Conservation (phyloP, 495 filamentous ascomycete genomes). For the Talaromyces stipitatus region DNA sequence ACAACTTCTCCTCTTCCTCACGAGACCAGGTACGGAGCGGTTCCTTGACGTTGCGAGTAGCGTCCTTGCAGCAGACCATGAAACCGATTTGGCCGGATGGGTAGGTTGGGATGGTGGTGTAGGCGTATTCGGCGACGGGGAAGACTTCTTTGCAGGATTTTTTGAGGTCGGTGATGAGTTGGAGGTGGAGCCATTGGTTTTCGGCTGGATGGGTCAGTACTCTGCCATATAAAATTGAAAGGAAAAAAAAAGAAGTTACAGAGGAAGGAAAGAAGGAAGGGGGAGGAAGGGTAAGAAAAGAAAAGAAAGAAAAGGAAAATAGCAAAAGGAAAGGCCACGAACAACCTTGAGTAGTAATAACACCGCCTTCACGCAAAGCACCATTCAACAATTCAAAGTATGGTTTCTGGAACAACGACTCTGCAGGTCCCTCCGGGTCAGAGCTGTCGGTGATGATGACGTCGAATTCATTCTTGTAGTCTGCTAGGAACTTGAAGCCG, state of each 20-base stretch:
- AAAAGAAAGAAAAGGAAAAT: conserved; percentile 9
- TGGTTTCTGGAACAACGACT: conserved; percentile 94
- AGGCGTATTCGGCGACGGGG: conserved; percentile 95
- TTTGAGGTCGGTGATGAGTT: conserved; percentile 83
- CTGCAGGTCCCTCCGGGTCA: conserved; percentile 93
- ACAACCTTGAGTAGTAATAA: conserved; percentile 99
- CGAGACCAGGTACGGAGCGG: conserved; percentile 69
- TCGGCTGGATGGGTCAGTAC: conserved; percentile 53
- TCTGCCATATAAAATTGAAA: background rate
- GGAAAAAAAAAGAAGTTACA: conserved; percentile 7
- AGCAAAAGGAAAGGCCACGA: conserved; percentile 60
- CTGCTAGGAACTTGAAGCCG: conserved; percentile 93
- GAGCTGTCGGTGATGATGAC: conserved; percentile 99
- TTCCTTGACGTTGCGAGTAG: conserved; percentile 68
- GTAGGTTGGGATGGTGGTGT: conserved; percentile 99
- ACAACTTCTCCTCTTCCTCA: conserved; percentile 87
- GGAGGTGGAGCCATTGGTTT: conserved; percentile 98
- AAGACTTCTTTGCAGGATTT: conserved; percentile 97
- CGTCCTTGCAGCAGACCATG: conserved; percentile 98
- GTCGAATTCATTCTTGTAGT: conserved; percentile 91
- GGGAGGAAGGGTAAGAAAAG: background rate
- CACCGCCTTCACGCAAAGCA: conserved; percentile 88
- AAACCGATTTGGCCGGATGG: conserved; percentile 99
- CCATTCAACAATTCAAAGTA: conserved; percentile 91
- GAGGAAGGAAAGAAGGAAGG: conserved; percentile 8